A percentile compares a stretch with the other conserved stretches of the same genome.
Evolutionary conservation across 495 filamentous ascomycete species (phyloP).

Genomic region (Extremus antarcticus): DNA sequence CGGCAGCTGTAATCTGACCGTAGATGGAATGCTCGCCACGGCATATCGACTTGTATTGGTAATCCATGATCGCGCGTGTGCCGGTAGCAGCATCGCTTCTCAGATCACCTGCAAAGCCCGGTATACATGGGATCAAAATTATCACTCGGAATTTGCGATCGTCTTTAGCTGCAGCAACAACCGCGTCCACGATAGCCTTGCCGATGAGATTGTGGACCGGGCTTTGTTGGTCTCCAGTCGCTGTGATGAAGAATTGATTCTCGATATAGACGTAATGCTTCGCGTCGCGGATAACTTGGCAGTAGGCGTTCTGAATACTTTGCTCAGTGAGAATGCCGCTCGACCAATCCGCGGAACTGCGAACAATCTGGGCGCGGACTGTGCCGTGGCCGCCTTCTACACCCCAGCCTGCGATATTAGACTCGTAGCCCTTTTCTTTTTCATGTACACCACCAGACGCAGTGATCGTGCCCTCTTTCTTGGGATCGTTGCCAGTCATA

Average conservation of each 20-base stretch:
- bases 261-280: slow-evolving; percentile 93
- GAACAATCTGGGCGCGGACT: slow-evolving; percentile 69
- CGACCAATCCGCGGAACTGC: slow-evolving; percentile 90
- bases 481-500: slow-evolving; percentile 16
- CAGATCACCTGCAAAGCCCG: slow-evolving; percentile 88
- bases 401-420: slow-evolving; percentile 1
- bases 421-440: slow-evolving; percentile 12
- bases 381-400: slow-evolving; percentile 46
- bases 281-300: slow-evolving; percentile 69
- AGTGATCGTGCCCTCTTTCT: slow-evolving; percentile 14
- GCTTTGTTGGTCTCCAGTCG: slow-evolving; percentile 74
- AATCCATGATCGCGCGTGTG: slow-evolving; percentile 91
- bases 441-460: slow-evolving; percentile 16
- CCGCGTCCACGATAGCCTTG: slow-evolving; percentile 78
- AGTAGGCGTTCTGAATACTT: slow-evolving; percentile 88
- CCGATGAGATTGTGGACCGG: slow-evolving; percentile 86
- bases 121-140: slow-evolving; percentile 77
- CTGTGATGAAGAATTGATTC: slow-evolving; percentile 97
- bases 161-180: slow-evolving; percentile 69
- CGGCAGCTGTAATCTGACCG: slow-evolving; percentile 62
- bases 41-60: slow-evolving; percentile 92
- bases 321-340: slow-evolving; percentile 82
- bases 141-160: slow-evolving; percentile 85
- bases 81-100: slow-evolving; percentile 70
- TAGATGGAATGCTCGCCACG: slow-evolving; percentile 86